A percentile compares a stretch with the other conserved stretches of the same genome.
These are phyloP conservation scores for Omphalotus olearius DNA, from an alignment of 1,284 basidiomycete species.

Conservation along the genomic window DNA sequence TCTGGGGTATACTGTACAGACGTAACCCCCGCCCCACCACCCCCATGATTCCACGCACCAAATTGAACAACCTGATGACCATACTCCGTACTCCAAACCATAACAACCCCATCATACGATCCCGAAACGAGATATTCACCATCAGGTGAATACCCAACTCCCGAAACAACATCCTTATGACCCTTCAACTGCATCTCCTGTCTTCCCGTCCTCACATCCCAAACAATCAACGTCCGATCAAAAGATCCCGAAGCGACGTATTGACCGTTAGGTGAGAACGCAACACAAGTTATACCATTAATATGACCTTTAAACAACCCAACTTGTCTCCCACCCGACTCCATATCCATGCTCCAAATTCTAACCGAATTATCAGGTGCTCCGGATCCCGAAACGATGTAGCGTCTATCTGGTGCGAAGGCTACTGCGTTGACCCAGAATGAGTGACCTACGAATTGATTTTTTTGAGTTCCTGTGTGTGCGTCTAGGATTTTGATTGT, in stretches of 20 bases:
- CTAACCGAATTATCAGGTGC: neutral
- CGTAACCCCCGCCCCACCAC: conserved; percentile 7
- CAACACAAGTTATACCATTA: neutral
- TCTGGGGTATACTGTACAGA: conserved; percentile 17
- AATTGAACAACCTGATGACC: neutral
- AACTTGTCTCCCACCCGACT: too few species aligned
- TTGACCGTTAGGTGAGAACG: conserved; percentile 3
- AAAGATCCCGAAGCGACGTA: conserved; percentile 2
- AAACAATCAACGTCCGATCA: conserved; percentile 3
- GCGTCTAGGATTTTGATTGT: neutral
- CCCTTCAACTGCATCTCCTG: neutral
- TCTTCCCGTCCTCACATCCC: neutral
- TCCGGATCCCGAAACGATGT: conserved; percentile 4
- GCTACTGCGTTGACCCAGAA: neutral
- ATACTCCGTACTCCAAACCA: neutral
- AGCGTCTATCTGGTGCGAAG: neutral
- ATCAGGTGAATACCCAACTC: neutral
- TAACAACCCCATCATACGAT: neutral
- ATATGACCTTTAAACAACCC: neutral
- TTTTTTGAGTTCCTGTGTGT: neutral
- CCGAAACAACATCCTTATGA: neutral
- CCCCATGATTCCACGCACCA: neutral
- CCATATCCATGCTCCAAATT: neutral
- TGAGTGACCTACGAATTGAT: too few species aligned
- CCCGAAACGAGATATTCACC: neutral